A percentile compares a stretch with the other conserved stretches of the same genome.
Conservation (phyloP, 2,329 filamentous ascomycete species). For the Venturia carpophila region DNA sequence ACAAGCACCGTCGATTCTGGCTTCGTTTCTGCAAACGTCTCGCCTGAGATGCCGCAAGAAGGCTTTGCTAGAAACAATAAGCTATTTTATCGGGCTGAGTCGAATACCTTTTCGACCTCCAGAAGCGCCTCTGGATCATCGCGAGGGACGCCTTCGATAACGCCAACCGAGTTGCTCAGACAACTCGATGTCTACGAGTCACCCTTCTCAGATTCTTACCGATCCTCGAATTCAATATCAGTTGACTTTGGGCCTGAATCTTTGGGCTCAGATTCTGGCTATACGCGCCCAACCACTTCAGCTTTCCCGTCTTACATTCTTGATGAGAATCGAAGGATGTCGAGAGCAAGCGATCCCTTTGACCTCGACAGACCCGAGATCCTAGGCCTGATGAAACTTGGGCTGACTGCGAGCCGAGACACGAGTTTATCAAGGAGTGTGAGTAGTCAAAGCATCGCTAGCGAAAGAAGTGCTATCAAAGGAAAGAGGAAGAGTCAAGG, state of each 20-base stretch:
- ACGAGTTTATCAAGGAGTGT: constrained; percentile 1
- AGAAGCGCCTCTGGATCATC: constrained; percentile 4
- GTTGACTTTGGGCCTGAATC: constrained; percentile 8
- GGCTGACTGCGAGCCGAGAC: constrained; percentile 22
- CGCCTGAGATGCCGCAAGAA: neutral
- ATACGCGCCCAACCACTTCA: constrained; percentile 12
- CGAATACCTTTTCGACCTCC: neutral
- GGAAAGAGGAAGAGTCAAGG: constrained; percentile 4
- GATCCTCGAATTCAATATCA: constrained; percentile 4
- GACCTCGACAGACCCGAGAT: constrained; percentile 35
- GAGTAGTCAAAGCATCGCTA: neutral
- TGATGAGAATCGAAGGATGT: constrained; percentile 1
- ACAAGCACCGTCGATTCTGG: constrained; percentile 15
- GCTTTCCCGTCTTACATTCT: constrained; percentile 12
- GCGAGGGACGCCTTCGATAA: neutral
- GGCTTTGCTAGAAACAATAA: neutral
- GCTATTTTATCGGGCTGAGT: neutral
- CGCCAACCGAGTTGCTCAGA: neutral
- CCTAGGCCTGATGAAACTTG: constrained; percentile 28
- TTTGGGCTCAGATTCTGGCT: neutral
- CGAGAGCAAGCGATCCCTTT: constrained; percentile 28
- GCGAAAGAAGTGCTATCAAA: constrained; percentile 2
- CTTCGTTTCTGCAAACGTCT: constrained; percentile 15
- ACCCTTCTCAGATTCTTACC: neutral
- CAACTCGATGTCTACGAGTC: neutral